Evolutionary conservation across 2,329 filamentous ascomycete species (phyloP), one percentile per base, ranked within the genome.

Genomic region (Cercospora sp.): DNA sequence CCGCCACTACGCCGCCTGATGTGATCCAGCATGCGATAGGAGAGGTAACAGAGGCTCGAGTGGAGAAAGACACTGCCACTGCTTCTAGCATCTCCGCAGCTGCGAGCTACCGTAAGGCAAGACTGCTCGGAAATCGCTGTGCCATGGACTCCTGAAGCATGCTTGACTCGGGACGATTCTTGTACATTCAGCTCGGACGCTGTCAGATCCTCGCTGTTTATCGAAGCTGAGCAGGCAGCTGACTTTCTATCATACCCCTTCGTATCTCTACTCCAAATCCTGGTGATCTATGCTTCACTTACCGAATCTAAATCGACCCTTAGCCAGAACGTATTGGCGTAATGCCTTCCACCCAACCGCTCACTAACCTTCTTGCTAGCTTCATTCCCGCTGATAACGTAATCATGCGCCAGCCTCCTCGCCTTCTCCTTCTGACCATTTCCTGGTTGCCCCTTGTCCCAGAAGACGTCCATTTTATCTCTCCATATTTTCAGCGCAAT

Each of bases 351-450:
- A 1, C 87, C 86, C 53, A 92, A 75, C 66, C 88, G 87, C 74
- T 79, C 85, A 72, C 88, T 91, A 40, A 92, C 86, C 0, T 81
- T 84, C 60, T 86, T 84, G 73, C 90, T 92, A 48, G 85, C 84
- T 1, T 76, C 67, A 71, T 92, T 92, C 0, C 84, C 83, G 0
- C 83, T 79, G 2, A 86, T 84, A 0, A 92, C 90, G 77, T 92
- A 89, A 2, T 89, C 89, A 68, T 87, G 84, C 28, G 83, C 84
- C 81, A 85, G 87, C 6, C 81, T 84, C 42, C 86, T 86, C 5
- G 74, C 67, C 7, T 77, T 79, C 13, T 72, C 69, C 62, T 75
- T n/a, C 7, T 20, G 7, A 6, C 8, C 20, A 18, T 9, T 72
- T 10, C 78, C 79, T 16, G 72, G 69, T 57, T 75, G 23, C 6